phyloP scores from a whole-genome alignment of 805 yeast species.

The Teunomyces stri region DNA sequence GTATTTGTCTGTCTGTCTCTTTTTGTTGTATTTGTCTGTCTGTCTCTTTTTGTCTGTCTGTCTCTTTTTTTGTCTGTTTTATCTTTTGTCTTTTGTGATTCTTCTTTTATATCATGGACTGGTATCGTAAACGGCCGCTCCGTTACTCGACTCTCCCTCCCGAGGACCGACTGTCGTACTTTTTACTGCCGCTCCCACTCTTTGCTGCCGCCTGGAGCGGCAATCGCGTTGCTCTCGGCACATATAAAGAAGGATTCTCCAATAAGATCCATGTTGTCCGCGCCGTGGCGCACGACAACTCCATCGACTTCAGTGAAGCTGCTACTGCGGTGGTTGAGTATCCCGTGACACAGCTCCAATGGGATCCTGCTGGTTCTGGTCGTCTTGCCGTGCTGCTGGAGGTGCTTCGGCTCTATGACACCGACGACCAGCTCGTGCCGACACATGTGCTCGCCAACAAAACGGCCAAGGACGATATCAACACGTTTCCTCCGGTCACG shows the following conservation, averaged over 20 bases:
- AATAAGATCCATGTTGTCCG: constrained; percentile 59
- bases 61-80: not conserved
- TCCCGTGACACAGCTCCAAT: constrained; percentile 69
- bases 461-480: constrained; percentile 39
- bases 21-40: not conserved
- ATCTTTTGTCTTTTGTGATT: not conserved
- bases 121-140: not conserved
- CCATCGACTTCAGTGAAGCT: constrained; percentile 43
- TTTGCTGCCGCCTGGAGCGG: constrained; percentile 38
- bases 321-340: constrained; percentile 57
- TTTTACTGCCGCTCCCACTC: constrained; percentile 29
- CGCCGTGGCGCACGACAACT: constrained; percentile 25
- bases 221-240: constrained; percentile 63
- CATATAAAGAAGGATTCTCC: constrained; percentile 73
- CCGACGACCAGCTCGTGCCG: constrained; percentile 46
- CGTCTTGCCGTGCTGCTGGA: constrained; percentile 71
- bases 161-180: constrained; percentile 21
- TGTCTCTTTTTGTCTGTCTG: not conserved
- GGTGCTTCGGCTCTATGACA: constrained; percentile 61
- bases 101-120: not conserved
- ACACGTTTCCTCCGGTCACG: constrained; percentile 81
- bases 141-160: not conserved
- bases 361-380: constrained; percentile 60
- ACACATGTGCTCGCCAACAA: constrained; percentile 42
- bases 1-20: not conserved